Evolutionary conservation across 1,284 basidiomycete species (phyloP).

Genomic region (Microbotryum intermedium): DNA sequence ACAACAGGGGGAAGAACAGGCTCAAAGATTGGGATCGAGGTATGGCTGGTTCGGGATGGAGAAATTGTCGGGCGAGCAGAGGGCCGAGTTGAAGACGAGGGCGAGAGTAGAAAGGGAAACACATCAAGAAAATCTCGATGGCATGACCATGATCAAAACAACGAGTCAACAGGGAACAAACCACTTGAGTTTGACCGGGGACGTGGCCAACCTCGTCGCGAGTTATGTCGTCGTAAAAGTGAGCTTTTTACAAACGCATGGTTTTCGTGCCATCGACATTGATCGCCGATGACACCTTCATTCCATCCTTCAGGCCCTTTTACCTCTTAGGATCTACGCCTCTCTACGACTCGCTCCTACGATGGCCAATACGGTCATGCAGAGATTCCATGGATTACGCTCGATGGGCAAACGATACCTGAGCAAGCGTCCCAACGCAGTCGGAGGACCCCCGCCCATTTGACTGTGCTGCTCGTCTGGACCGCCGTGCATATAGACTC

Average conservation of each 20-base stretch:
- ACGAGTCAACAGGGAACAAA: constrained; percentile 27
- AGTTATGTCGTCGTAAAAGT: constrained; percentile 82
- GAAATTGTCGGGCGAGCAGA: constrained; percentile 42
- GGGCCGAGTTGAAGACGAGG: constrained; percentile 1
- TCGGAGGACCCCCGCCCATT: no score
- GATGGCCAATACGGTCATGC: constrained; percentile 47
- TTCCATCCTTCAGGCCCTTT: constrained; percentile 51
- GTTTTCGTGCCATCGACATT: no score
- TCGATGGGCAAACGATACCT: constrained; percentile 1
- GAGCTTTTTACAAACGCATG: constrained; percentile 23
- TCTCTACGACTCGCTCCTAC: constrained; percentile 66
- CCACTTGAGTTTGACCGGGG: constrained; percentile 49
- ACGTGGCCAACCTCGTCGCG: constrained; percentile 65
- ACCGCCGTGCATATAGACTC: no score
- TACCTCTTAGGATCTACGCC: constrained; percentile 64
- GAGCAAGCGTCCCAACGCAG: background rate
- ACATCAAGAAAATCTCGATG: no score
- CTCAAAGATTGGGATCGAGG: constrained; percentile 59
- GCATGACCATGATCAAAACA: constrained; percentile 11
- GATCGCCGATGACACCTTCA: background rate
- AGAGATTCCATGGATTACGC: constrained; percentile 4
- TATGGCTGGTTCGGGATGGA: constrained; percentile 77
- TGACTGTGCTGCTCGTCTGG: no score
- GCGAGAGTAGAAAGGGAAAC: background rate
- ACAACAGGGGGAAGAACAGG: constrained; percentile 62